Evolutionary conservation across 129 eudicot species (phyloP), one percentile per base, ranked within the genome.

Genomic region (Scalesia atractyloides): DNA sequence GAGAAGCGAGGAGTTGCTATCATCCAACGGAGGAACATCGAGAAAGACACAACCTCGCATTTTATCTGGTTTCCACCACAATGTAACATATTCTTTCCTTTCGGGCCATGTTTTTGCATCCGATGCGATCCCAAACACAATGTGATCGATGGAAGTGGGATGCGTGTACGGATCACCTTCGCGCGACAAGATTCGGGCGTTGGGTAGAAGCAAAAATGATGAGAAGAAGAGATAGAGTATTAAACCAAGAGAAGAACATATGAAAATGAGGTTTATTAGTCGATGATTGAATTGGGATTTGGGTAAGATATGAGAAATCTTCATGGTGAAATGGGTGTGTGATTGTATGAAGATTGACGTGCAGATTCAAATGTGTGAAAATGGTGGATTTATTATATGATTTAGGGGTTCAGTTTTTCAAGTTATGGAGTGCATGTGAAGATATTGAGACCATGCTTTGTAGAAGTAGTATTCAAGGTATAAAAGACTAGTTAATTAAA

Each of bases 1-100:
- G 24, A 83, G 85, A 62, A 74, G 75, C 1, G 67, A 33, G 14
- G 77, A 0, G 10, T 41, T 9, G 2, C 10, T 41, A 41, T 41
- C 46, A 54, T 71, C 62, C 47, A 72, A 14, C 0, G 49, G 68
- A 46, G 49, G 68, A 46, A 72, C 82, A 19, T 90, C 97, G 10
- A 85, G 84, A 52, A 90, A 90, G 63, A 84, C 91, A 46, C 95
- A 87, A 0, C 97, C 97, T 63, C 87, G 69, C 97, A 87, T 87
- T 50, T 63, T 14, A 3, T 76, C 41, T 12, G 97, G 89, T 63
- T 84, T 83, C 97, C 94, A 90, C 97, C 97, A 90, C 75, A 85
- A 78, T 64, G 73, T 75, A 2, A 85, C 89, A 26, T 87, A 87
- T 9, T 83, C 86, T 72, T 85, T 87, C 44, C 89, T 51, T 5